Percentiles rank a stretch among this genome's conserved stretches.
phyloP scores from a whole-genome alignment of 352 stramenopile genomes.

The Salisapilia sapeloensis region DNA sequence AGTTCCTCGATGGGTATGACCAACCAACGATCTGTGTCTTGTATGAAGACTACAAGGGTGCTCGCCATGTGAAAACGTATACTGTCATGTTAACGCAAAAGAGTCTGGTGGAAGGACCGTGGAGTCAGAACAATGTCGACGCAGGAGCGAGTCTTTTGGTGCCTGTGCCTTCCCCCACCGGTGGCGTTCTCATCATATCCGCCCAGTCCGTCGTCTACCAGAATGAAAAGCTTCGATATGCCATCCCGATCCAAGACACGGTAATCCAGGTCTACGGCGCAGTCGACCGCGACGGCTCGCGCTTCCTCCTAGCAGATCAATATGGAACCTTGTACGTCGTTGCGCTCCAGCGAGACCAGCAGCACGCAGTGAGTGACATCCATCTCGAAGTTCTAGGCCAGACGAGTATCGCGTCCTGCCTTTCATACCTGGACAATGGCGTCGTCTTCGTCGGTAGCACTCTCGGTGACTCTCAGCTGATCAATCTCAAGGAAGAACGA shows the following conservation, averaged over 20 bases:
- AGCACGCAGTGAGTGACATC: conserved; percentile 64
- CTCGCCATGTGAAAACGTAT: conserved; percentile 86
- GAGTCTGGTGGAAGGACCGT: conserved; percentile 78
- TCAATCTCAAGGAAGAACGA: conserved; percentile 80
- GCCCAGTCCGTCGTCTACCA: conserved; percentile 87
- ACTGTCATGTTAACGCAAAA: conserved; percentile 82
- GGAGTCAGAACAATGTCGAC: conserved; percentile 83
- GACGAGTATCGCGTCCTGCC: conserved; percentile 78
- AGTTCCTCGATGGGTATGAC: conserved; percentile 81
- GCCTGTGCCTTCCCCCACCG: conserved; percentile 62
- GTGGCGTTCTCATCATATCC: conserved; percentile 82
- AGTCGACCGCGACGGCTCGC: conserved; percentile 78
- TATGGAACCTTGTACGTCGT: conserved; percentile 83
- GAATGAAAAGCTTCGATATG: conserved; percentile 75
- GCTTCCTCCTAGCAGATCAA: conserved; percentile 81
- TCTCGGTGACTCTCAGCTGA: conserved; percentile 91
- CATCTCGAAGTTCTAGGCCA: conserved; percentile 89
- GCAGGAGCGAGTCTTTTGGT: conserved; percentile 77
- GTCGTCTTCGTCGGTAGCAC: conserved; percentile 91
- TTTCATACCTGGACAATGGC: conserved; percentile 91
- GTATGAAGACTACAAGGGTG: conserved; percentile 82
- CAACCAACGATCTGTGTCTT: conserved; percentile 85
- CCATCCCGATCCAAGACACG: conserved; percentile 84
- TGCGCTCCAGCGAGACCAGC: conserved; percentile 56
- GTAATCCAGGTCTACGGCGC: conserved; percentile 81